Evolutionary conservation across 768 basidiomycete species (phyloP), one percentile per base, ranked within the genome.

Genomic region (Tulasnella sp.): DNA sequence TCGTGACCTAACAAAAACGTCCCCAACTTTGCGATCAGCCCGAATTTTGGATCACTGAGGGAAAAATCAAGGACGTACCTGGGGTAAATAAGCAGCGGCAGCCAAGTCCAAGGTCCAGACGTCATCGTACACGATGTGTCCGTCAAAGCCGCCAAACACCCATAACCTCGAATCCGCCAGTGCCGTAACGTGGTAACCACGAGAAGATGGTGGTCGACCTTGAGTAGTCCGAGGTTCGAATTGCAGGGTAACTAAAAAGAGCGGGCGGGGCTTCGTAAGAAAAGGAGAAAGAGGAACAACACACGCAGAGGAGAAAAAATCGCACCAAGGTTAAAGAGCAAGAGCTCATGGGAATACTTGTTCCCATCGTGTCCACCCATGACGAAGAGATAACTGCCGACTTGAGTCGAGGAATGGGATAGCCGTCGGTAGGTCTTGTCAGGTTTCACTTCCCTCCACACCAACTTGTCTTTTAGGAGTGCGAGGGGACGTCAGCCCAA

Each of bases 311-410:
- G 34, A 49, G 37, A 15, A 45, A 36, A 58, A 70, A 12, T 79
- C 83, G 39, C 78, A 95, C 96, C 92, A 42, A 98, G 89, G 80
- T 97, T 96, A 83, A 95, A 95, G 5, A 93, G 85, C 22, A 94
- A 85, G 6, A 97, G 85, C 14, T 96, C 92, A 71, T 83, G 83
- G 39, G 81, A 82, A 81, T 97, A 97, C 69, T 89, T 85, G 14
- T 84, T 82, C 5, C 93, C 92, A 78, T 96, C 91, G 83, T 97
- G 95, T 2, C 96, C 96, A 0, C 95, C 96, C 64, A 91, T 85
- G 74, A 97, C 87, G 84, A 96, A 96, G 0, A 98, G 87, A 81
- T 94, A 96, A 0, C 93, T 94, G 38, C 96, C 95, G 19, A 98
- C 92, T 82, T 92, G 93, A 0, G 95, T 94, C 17, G 94, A 87